phyloP scores from a whole-genome alignment of 352 stramenopile genomes.

The Globisporangium alternatum region DNA sequence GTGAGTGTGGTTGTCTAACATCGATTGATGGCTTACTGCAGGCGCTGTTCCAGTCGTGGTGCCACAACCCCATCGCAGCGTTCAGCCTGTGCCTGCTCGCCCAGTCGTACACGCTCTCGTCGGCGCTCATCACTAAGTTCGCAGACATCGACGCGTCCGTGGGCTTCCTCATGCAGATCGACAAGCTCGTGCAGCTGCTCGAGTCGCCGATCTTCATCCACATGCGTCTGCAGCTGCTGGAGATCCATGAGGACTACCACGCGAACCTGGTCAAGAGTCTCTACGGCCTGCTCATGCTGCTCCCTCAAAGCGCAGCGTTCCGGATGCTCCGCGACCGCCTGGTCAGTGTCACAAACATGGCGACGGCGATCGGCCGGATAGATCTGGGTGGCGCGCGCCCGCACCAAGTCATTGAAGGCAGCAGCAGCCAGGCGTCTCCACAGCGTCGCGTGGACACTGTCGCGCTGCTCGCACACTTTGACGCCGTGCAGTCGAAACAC shows the following conservation, averaged over 20 bases:
- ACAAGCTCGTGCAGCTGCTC: constrained; percentile 99
- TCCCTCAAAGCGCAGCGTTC: constrained; percentile 92
- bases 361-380: constrained; percentile 77
- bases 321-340: constrained; percentile 80
- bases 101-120: constrained; percentile 97
- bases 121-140: constrained; percentile 95
- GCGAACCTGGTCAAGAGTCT: constrained; percentile 95
- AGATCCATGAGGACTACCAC: constrained; percentile 95
- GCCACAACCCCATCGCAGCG: constrained; percentile 95
- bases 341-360: constrained; percentile 86
- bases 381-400: constrained; percentile 38
- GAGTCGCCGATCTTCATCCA: constrained; percentile 99
- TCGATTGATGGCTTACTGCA: constrained; percentile 16
- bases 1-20: constrained; percentile 1
- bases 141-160: constrained; percentile 97
- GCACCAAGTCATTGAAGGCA: constrained; percentile 17
- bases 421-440: constrained; percentile 4
- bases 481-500: constrained; percentile 70
- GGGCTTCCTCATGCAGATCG: constrained; percentile 98
- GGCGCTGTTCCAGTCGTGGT: constrained; percentile 93
- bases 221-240: constrained; percentile 96
- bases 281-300: constrained; percentile 97
- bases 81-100: constrained; percentile 98
- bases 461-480: constrained; percentile 68
- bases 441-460: constrained; percentile 42